A percentile compares a stretch with the other conserved stretches of the same genome.
Conservation (phyloP, 2,329 filamentous ascomycete species). For the Aspergillus niger region DNA sequence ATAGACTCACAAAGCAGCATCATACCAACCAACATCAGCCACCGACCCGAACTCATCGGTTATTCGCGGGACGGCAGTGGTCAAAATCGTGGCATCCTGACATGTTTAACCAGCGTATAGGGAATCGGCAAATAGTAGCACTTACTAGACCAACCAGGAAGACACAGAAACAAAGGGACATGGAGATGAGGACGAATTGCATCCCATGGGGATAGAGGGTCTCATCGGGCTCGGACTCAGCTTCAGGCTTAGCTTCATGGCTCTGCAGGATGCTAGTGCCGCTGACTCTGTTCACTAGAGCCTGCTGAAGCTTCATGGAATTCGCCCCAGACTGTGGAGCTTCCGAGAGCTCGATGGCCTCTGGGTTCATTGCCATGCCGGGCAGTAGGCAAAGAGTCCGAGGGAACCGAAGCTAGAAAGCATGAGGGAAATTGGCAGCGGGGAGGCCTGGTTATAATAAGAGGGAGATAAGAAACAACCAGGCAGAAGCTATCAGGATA, state of each 20-base stretch:
- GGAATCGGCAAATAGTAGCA: background rate
- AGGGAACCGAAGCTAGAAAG: background rate
- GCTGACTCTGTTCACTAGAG: background rate
- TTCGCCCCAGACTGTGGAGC: background rate
- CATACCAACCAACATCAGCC: conserved; percentile 2
- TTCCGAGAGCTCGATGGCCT: background rate
- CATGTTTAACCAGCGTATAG: no score
- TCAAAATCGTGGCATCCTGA: conserved; percentile 1
- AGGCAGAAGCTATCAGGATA: background rate
- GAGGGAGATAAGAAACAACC: background rate
- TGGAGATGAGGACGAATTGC: background rate
- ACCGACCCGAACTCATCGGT: conserved; percentile 3
- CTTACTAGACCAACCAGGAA: background rate
- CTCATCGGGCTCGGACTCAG: background rate
- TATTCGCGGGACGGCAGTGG: background rate
- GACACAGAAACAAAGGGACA: conserved; percentile 8
- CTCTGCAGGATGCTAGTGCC: background rate
- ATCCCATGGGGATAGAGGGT: background rate
- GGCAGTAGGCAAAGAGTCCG: background rate
- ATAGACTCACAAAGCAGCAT: conserved; percentile 2
- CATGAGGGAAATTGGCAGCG: background rate
- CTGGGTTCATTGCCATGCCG: background rate
- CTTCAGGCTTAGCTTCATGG: background rate
- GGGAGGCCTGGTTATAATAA: background rate
- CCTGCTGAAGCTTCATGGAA: background rate